Evolutionary conservation across 2,329 filamentous ascomycete genomes (phyloP).

Genomic region (Xylariomycetidae sp.): DNA sequence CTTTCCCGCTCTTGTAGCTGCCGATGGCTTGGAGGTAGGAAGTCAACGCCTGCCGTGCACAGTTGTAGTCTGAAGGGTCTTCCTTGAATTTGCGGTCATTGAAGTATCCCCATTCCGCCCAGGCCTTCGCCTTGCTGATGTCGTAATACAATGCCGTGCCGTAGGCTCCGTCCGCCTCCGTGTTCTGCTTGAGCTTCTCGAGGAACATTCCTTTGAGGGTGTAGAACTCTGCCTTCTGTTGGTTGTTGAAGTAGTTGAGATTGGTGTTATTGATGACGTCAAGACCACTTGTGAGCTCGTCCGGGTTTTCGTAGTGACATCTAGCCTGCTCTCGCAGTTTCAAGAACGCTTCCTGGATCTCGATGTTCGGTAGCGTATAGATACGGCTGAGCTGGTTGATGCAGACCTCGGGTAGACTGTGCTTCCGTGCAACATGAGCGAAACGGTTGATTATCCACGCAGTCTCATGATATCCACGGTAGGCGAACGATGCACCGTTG

Average conservation of each 20-base stretch:
- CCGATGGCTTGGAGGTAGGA: constrained; percentile 95
- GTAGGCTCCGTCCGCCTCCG: constrained; percentile 89
- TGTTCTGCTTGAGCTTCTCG: constrained; percentile 84
- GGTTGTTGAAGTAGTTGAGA: constrained; percentile 91
- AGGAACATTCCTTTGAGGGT: constrained; percentile 99
- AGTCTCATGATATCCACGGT: constrained; percentile 95
- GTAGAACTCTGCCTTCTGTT: constrained; percentile 98
- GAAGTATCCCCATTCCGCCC: constrained; percentile 99
- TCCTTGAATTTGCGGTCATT: constrained; percentile 96
- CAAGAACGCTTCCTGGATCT: constrained; percentile 98
- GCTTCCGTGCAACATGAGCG: constrained; percentile 94
- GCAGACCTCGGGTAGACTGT: constrained; percentile 93
- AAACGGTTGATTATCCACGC: constrained; percentile 99
- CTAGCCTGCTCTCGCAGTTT: constrained; percentile 98
- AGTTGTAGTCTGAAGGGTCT: constrained; percentile 72
- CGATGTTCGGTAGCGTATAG: constrained; percentile 97
- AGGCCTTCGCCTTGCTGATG: constrained; percentile 90
- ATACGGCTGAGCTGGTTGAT: constrained; percentile 96
- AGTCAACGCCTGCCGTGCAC: constrained; percentile 85
- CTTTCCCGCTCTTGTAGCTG: constrained; percentile 95
- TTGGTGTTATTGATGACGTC: constrained; percentile 99
- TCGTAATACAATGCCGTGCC: constrained; percentile 95
- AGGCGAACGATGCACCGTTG: constrained; percentile 88
- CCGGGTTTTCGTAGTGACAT: constrained; percentile 94
- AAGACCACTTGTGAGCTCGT: constrained; percentile 84